Percentiles rank a stretch among this genome's conserved stretches.
phyloP scores from a whole-genome alignment of 2,329 filamentous ascomycete species.

The Cryphonectria nitschkei region DNA sequence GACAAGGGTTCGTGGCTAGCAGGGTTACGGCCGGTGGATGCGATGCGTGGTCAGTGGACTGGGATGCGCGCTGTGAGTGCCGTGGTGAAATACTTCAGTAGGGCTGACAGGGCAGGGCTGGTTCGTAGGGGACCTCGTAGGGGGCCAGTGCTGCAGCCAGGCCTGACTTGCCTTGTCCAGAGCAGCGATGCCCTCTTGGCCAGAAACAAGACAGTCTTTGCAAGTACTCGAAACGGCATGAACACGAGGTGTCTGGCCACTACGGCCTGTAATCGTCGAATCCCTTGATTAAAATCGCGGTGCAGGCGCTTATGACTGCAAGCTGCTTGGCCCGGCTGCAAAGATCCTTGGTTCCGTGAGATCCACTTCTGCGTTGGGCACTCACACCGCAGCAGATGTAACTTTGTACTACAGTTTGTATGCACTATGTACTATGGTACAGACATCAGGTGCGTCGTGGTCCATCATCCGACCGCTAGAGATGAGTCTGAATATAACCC shows the following conservation, averaged over 20 bases:
- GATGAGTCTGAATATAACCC: not conserved
- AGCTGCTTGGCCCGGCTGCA: slow-evolving; percentile 25
- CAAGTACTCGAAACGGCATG: not conserved
- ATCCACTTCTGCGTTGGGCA: slow-evolving; percentile 20
- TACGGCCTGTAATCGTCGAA: slow-evolving; percentile 4
- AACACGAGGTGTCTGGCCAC: slow-evolving; percentile 4
- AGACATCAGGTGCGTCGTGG: slow-evolving; percentile 14
- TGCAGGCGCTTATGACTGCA: slow-evolving; percentile 26
- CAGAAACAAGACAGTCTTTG: not conserved
- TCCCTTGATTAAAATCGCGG: slow-evolving; percentile 3
- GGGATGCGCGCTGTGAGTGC: slow-evolving; percentile 30
- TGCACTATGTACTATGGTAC: slow-evolving; percentile 3
- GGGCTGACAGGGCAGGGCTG: slow-evolving; percentile 17
- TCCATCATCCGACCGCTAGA: slow-evolving; percentile 1
- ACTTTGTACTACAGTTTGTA: not conserved
- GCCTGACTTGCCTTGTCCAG: not conserved
- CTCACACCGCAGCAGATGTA: slow-evolving; percentile 19
- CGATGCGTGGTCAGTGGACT: not conserved
- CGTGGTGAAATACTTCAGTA: slow-evolving; percentile 8
- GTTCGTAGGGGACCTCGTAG: not conserved
- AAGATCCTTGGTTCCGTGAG: slow-evolving; percentile 15
- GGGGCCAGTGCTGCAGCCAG: slow-evolving; percentile 1
- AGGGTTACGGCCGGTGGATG: slow-evolving; percentile 15
- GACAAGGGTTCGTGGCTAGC: slow-evolving; percentile 44
- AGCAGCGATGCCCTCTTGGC: not conserved